These are phyloP conservation scores for Plantago major DNA, from an alignment of 257 asterid genomes.

Conservation along the genomic window DNA sequence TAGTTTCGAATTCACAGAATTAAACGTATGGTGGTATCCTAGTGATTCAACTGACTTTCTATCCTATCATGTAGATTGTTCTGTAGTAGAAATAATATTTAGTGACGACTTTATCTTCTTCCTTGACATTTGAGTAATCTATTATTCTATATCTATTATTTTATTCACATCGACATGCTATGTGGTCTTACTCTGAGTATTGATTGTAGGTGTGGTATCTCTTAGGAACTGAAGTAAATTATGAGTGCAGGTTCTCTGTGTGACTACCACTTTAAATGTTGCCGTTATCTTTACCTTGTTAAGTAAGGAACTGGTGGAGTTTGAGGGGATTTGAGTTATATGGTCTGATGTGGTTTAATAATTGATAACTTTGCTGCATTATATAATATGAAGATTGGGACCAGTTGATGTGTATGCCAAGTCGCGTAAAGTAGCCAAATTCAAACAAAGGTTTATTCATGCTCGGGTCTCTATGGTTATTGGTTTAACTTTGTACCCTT, in stretches of 20 bases:
- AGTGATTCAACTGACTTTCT: slow-evolving; percentile 2
- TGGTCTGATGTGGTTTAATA: neutral
- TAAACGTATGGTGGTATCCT: neutral
- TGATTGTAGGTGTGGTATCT: no score
- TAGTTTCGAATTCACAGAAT: slow-evolving; percentile 8
- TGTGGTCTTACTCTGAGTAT: no score
- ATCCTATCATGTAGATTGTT: neutral
- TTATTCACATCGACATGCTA: no score
- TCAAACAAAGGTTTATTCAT: no score
- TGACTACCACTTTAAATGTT: neutral
- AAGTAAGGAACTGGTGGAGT: neutral
- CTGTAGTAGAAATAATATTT: neutral
- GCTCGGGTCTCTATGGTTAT: no score
- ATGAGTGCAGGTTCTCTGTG: neutral
- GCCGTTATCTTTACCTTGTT: neutral
- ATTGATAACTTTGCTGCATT: no score
- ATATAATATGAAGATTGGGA: no score
- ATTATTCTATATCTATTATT: no score
- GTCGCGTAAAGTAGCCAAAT: no score
- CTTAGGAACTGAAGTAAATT: no score
- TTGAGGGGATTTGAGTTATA: neutral
- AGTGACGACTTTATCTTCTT: neutral
- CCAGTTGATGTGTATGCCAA: no score
- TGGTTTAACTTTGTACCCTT: no score
- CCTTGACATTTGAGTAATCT: neutral